Conservation (phyloP, 1,284 basidiomycete genomes). For the Cutaneotrichosporon sp. region DNA sequence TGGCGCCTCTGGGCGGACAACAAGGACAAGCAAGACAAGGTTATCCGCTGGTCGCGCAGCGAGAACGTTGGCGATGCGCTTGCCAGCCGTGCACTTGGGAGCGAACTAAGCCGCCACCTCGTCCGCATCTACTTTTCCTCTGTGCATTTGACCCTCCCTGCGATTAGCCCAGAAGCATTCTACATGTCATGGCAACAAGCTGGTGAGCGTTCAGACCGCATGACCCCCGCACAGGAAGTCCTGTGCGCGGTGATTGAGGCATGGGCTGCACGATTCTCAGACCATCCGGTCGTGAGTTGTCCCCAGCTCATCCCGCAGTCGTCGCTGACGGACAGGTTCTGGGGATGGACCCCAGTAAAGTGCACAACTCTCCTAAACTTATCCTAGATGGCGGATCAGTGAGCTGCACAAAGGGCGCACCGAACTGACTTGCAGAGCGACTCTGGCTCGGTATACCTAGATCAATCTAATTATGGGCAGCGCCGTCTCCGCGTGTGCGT, state of each 20-base stretch:
- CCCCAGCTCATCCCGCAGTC: too few relatives aligned
- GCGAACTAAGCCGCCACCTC: constrained; percentile 31
- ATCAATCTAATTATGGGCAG: constrained; percentile 31
- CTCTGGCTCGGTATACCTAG: constrained; percentile 4
- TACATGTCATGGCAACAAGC: constrained; percentile 35
- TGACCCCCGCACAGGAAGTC: constrained; percentile 32
- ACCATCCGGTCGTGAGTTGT: constrained; percentile 32
- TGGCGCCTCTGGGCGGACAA: constrained; percentile 22
- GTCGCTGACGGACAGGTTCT: constrained; percentile 20
- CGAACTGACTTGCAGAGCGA: not conserved
- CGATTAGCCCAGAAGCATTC: constrained; percentile 36
- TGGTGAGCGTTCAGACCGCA: constrained; percentile 32
- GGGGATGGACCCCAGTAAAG: constrained; percentile 18
- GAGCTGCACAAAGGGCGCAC: constrained; percentile 5
- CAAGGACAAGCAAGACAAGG: not conserved
- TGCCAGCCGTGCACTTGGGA: constrained; percentile 32
- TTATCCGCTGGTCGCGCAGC: constrained; percentile 23
- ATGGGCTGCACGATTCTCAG: constrained; percentile 40
- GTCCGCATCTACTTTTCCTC: constrained; percentile 34
- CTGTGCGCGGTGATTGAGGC: constrained; percentile 40
- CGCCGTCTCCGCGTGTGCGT: constrained; percentile 26
- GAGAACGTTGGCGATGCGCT: constrained; percentile 28
- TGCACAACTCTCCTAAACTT: constrained; percentile 18
- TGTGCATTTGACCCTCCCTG: constrained; percentile 34
- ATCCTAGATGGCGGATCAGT: constrained; percentile 26